Base-by-base conservation (phyloP, 441 rosid species). In the Corymbia citriodora region DNA sequence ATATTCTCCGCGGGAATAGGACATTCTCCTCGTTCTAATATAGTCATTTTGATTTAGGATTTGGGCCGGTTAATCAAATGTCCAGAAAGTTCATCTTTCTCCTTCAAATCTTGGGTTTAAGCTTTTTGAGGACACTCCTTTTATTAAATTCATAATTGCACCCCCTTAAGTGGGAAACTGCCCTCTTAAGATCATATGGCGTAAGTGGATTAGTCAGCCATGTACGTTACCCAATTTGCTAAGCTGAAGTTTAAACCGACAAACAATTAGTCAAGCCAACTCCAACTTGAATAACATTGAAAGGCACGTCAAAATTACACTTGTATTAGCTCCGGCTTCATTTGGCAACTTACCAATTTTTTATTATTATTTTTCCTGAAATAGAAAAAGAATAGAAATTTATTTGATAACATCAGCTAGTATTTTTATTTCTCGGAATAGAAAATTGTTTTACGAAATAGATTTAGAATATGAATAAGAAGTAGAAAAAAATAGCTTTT, bases 1-100 rank as follows among this genome's bases (percentile, higher is more conserved):
- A 79, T 79, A 52, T 79, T 79, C 52, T 45, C 53, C 85, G 85
- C 85, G 85, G 85, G 83, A 72, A 72, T 72, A 33, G 82, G 85
- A 74, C 85, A 74, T 40, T 45, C 52, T 40, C 85, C 85, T 74
- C 17, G 29, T 40, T 5, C 2, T 14, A 12, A 11, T 7, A 23
- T 23, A 45, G 50, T 45, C 10, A 45, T 23, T 45, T 11, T 11
- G 4, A 12, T 45, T 48, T 23, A 79, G 7, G 52, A 45, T 45
- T 79, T 13, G n/a, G 0, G 23, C 0, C 15, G 82, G 27, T 19
- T 33, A 19, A 72, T 36, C 10, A 36, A 18, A 36, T 36, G 49
- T 36, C 82, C 23, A 72, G 13, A 72, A 68, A 36, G 82, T 72
- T 72, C 4, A 72, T 36, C 21, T 11, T 25, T 40, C 52, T 11